Evolutionary conservation across 768 basidiomycete species (phyloP).

Genomic region (Hygrophoropsis aurantiaca): DNA sequence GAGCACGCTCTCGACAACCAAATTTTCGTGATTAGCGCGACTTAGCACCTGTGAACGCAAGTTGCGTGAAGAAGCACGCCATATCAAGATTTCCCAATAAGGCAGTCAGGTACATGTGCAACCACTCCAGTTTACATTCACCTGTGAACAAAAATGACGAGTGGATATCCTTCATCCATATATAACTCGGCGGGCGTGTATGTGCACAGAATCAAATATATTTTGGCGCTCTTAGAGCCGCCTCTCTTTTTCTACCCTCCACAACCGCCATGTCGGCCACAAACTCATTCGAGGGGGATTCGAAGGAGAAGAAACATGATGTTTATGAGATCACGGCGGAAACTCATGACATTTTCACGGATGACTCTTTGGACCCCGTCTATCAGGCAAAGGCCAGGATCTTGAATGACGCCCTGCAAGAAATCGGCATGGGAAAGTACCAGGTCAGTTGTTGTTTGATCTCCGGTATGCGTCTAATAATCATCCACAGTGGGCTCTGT

Average conservation of each 20-base stretch:
- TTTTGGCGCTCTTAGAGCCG: not conserved
- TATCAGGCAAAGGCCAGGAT: slow-evolving; percentile 59
- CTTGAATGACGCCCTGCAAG: slow-evolving; percentile 60
- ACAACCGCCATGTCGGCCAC: slow-evolving; percentile 16
- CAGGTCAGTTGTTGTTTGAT: slow-evolving; percentile 39
- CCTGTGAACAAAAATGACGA: not conserved
- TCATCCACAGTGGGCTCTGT: slow-evolving; percentile 52
- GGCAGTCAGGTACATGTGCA: too few species aligned
- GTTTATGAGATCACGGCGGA: slow-evolving; percentile 2
- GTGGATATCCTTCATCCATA: slow-evolving; percentile 3
- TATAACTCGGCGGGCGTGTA: not conserved
- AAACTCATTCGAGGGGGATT: slow-evolving; percentile 2
- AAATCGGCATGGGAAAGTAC: slow-evolving; percentile 72
- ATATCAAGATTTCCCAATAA: too few species aligned
- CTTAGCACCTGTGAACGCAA: too few species aligned
- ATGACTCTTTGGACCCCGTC: slow-evolving; percentile 46
- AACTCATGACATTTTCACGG: slow-evolving; percentile 26
- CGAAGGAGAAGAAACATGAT: slow-evolving; percentile 4
- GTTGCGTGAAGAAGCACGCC: too few species aligned
- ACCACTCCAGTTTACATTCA: too few species aligned
- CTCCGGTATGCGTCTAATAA: not conserved
- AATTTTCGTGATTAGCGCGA: not conserved
- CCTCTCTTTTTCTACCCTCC: not conserved
- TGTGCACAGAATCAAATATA: too few species aligned
- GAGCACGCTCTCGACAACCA: not conserved